Conservation (phyloP, 2,329 filamentous ascomycete species). For the Ustulina deusta region DNA sequence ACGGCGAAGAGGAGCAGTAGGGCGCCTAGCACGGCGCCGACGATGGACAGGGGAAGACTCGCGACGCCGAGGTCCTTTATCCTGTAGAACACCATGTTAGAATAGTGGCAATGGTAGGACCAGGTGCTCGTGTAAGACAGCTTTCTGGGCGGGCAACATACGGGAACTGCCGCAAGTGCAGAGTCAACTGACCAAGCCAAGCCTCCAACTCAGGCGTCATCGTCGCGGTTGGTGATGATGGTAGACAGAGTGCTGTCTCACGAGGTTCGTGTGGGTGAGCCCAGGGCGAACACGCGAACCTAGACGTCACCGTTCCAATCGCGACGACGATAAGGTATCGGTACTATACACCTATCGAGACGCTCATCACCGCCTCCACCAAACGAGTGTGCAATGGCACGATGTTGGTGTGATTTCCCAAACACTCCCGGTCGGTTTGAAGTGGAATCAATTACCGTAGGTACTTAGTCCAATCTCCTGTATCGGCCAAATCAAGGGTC, state of each 20-base stretch:
- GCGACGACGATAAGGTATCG: background rate
- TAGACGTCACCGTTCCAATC: conserved; percentile 12
- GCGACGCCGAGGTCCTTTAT: conserved; percentile 40
- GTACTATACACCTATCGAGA: conserved; percentile 10
- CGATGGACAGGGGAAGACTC: conserved; percentile 35
- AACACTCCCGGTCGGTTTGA: background rate
- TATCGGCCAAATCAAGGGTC: conserved; percentile 28
- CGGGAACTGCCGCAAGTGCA: conserved; percentile 47
- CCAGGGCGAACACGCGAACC: background rate
- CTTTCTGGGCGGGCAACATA: conserved; percentile 36
- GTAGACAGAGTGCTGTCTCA: background rate
- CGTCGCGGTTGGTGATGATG: conserved; percentile 20
- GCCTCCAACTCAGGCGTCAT: conserved; percentile 47
- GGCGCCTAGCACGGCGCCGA: conserved; percentile 40
- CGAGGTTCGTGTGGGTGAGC: background rate
- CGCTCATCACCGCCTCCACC: conserved; percentile 27
- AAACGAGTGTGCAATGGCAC: conserved; percentile 35
- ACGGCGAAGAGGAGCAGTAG: conserved; percentile 44
- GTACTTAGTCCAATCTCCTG: background rate
- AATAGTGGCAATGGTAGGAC: background rate
- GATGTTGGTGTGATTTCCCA: conserved; percentile 17
- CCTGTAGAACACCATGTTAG: conserved; percentile 37
- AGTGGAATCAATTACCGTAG: background rate
- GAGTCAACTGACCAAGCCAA: conserved; percentile 46
- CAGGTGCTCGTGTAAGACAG: background rate